Evolutionary conservation across 2,329 filamentous ascomycete genomes (phyloP).

Genomic region (Fusarium sp.): DNA sequence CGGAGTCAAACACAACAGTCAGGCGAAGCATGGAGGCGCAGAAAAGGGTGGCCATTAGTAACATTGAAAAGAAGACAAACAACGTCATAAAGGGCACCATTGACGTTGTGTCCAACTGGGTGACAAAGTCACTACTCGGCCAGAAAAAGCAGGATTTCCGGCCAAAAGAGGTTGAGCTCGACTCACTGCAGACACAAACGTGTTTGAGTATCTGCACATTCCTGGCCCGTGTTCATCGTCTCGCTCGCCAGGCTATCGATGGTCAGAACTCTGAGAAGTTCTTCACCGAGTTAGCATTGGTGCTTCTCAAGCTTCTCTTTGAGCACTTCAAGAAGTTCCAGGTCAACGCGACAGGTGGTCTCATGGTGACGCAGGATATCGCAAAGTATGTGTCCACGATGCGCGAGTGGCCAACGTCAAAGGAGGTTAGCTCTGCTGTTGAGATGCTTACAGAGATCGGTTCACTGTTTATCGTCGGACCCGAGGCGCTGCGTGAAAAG

Average conservation of each 20-base stretch:
- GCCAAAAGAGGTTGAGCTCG: constrained; percentile 83
- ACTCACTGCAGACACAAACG: constrained; percentile 86
- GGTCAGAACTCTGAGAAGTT: constrained; percentile 87
- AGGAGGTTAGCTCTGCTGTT: constrained; percentile 75
- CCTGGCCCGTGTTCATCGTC: constrained; percentile 73
- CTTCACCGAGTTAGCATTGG: constrained; percentile 83
- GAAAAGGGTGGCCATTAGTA: constrained; percentile 76
- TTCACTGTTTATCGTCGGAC: constrained; percentile 93
- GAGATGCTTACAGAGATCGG: constrained; percentile 94
- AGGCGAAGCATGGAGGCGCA: constrained; percentile 90
- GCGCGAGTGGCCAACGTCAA: constrained; percentile 80
- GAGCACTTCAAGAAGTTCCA: constrained; percentile 95
- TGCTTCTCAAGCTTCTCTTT: constrained; percentile 81
- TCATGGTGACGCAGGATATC: constrained; percentile 97
- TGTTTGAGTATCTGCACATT: constrained; percentile 86
- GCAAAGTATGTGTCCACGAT: constrained; percentile 91
- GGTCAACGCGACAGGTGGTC: constrained; percentile 90
- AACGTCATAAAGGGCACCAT: constrained; percentile 67
- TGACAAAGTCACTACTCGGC: constrained; percentile 74
- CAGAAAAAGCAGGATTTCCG: constrained; percentile 93
- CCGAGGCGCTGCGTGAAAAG: constrained; percentile 79
- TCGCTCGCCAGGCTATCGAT: constrained; percentile 77
- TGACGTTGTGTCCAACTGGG: constrained; percentile 80
- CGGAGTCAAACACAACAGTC: constrained; percentile 89
- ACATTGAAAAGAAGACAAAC: constrained; percentile 86